A percentile compares a stretch with the other conserved stretches of the same genome.
phyloP scores from a whole-genome alignment of 73 alveolate genomes.

The Paramecium sonneborni region DNA sequence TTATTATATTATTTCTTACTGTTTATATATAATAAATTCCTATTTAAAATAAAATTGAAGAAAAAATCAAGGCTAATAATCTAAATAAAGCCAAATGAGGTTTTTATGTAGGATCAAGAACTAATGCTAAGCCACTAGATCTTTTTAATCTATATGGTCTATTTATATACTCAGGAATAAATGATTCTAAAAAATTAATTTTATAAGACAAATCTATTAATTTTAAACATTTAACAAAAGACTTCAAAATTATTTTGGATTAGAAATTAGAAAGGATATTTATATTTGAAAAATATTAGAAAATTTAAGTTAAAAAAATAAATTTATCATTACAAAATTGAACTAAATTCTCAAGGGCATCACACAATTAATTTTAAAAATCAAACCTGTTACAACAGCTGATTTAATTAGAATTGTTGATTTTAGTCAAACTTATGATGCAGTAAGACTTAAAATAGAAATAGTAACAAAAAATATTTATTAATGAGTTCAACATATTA shows the following conservation, averaged over 20 bases:
- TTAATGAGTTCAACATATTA: neutral
- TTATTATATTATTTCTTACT: neutral
- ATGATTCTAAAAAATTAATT: neutral
- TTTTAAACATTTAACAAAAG: neutral
- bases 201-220: neutral
- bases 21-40: neutral
- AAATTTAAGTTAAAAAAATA: neutral
- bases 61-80: neutral
- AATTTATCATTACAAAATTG: neutral
- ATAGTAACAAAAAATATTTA: neutral
- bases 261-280: neutral
- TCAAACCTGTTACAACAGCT: neutral
- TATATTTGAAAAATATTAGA: neutral
- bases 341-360: neutral
- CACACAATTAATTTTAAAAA: neutral
- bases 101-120: neutral
- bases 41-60: neutral
- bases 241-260: neutral
- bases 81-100: neutral
- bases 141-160: neutral
- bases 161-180: neutral
- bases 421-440: neutral
- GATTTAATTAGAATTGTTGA: neutral
- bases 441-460: neutral
- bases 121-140: neutral